Evolutionary conservation across 495 filamentous ascomycete genomes (phyloP).

Genomic region (Cryomyces minteri): DNA sequence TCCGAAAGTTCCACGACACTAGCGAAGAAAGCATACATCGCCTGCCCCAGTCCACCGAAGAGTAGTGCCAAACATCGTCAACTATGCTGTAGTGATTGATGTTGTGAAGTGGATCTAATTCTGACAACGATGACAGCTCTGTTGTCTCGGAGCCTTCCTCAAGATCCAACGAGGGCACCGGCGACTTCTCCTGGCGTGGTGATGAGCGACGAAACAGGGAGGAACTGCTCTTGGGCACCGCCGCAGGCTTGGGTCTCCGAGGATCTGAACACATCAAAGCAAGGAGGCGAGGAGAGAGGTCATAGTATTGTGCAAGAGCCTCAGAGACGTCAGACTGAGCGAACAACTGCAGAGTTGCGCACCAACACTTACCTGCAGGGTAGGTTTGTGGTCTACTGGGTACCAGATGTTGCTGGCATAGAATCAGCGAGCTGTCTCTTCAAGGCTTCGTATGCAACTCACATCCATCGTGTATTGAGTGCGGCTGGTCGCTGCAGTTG

Average conservation of each 20-base stretch:
- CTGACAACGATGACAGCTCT: conserved; percentile 7
- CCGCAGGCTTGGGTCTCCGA: conserved; percentile 8
- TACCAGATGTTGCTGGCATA: conserved; percentile 41
- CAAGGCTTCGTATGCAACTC: too few species aligned
- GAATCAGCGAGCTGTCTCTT: too few species aligned
- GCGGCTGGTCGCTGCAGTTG: conserved; percentile 3
- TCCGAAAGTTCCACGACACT: too few species aligned
- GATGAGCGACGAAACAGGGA: neutral
- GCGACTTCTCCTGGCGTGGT: conserved; percentile 4
- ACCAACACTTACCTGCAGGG: too few species aligned
- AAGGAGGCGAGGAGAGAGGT: conserved; percentile 46
- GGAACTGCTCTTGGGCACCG: conserved; percentile 3
- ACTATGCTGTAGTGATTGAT: conserved; percentile 32
- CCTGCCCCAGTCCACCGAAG: conserved; percentile 39
- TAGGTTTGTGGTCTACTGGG: conserved; percentile 35
- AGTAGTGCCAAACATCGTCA: conserved; percentile 48
- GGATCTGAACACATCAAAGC: conserved; percentile 46
- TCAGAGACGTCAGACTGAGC: conserved; percentile 24
- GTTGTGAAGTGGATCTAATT: conserved; percentile 11
- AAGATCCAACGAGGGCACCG: conserved; percentile 4
- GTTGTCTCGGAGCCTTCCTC: conserved; percentile 13
- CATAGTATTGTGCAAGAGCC: conserved; percentile 36
- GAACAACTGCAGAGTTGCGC: too few species aligned
- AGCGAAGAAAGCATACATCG: conserved; percentile 27
- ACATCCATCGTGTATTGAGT: conserved; percentile 40